Conservation (phyloP, 1,139 yeast genomes). For the Arxiozyma slooffiae region DNA sequence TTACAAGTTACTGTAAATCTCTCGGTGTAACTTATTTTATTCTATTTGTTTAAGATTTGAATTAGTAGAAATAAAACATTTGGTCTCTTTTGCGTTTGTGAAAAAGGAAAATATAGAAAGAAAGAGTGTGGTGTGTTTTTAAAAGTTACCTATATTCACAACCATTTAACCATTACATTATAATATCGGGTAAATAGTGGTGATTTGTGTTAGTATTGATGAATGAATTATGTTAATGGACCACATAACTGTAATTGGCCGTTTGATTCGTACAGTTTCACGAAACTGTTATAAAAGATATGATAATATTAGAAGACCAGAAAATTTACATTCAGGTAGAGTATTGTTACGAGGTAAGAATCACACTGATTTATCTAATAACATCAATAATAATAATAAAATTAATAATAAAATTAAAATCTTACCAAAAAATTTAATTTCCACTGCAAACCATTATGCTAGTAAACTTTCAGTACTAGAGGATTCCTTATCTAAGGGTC, state of each 20-base stretch:
- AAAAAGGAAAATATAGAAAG: too few relatives aligned
- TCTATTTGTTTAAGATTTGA: too few relatives aligned
- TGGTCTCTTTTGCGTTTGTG: too few relatives aligned
- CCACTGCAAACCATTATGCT: constrained; percentile 49
- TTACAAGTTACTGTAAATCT: too few relatives aligned
- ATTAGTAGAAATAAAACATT: too few relatives aligned
- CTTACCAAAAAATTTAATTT: too few relatives aligned
- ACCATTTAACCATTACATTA: too few relatives aligned
- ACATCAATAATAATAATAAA: constrained; percentile 35
- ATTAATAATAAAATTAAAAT: not conserved
- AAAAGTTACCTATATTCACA: too few relatives aligned
- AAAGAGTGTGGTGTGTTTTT: too few relatives aligned
- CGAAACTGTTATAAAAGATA: not conserved
- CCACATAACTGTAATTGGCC: not conserved
- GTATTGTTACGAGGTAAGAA: not conserved
- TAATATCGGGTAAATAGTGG: too few relatives aligned
- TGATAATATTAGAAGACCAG: not conserved
- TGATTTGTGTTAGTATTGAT: too few relatives aligned
- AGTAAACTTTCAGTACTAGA: constrained; percentile 45
- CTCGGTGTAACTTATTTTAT: too few relatives aligned
- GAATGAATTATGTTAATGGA: not conserved
- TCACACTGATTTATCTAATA: constrained; percentile 53
- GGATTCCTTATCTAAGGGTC: constrained; percentile 37
- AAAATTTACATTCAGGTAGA: not conserved
- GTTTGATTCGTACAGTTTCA: not conserved